Percentiles rank a stretch among this genome's conserved stretches.
Conservation (phyloP, 768 basidiomycete species). For the Dentipellis sp. region DNA sequence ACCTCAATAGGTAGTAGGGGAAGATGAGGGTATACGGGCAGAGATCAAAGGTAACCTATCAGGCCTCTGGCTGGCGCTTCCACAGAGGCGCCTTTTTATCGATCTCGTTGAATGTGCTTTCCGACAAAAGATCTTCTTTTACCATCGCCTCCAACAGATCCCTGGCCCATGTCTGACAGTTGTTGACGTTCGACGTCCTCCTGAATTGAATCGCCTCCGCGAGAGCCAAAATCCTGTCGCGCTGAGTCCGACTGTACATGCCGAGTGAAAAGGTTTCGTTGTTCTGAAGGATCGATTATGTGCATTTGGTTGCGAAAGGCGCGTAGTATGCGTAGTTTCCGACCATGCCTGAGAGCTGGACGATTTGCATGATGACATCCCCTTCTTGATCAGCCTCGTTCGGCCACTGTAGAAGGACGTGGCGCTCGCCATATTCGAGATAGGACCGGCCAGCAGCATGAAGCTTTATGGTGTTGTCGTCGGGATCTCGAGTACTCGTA, state of each 20-base stretch:
- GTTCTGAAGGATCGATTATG: not conserved
- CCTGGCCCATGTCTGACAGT: not conserved
- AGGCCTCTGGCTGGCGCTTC: not conserved
- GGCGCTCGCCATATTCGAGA: not conserved
- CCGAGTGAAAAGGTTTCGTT: not conserved
- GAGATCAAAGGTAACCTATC: not conserved
- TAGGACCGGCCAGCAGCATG: not conserved
- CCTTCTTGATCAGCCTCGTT: not conserved
- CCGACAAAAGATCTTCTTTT: not conserved
- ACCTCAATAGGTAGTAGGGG: too few species aligned
- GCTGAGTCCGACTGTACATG: not conserved
- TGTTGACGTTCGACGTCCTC: not conserved
- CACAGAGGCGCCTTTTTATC: not conserved
- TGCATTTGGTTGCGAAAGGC: not conserved
- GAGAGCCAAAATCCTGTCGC: not conserved
- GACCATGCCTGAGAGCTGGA: not conserved
- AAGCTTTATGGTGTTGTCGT: not conserved
- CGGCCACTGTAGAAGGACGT: not conserved
- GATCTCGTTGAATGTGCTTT: not conserved
- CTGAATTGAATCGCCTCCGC: not conserved
- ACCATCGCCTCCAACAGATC: not conserved
- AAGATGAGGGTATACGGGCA: too few species aligned
- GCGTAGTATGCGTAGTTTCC: not conserved
- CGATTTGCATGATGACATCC: not conserved
- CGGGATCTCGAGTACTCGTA: too few species aligned